These are phyloP conservation scores for Sodiomyces alkalinus DNA, from an alignment of 2,329 filamentous ascomycete genomes.

Conservation along the genomic window DNA sequence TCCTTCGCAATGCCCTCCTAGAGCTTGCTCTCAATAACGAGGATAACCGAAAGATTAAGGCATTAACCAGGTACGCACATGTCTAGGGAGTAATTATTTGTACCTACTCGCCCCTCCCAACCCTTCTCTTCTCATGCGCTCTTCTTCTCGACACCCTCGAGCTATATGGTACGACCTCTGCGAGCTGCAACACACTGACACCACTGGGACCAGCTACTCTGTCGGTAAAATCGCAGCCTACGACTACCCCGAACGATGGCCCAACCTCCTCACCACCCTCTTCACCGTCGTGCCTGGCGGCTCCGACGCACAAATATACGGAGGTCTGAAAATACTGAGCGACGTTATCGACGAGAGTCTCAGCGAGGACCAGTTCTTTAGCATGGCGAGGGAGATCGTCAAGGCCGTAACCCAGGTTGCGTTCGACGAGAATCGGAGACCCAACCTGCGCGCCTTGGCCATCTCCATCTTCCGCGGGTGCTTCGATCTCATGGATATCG, in stretches of 20 bases:
- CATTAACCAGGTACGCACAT: constrained; percentile 70
- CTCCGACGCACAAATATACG: constrained; percentile 69
- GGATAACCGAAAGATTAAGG: constrained; percentile 73
- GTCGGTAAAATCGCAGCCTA: constrained; percentile 88
- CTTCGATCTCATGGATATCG: constrained; percentile 92
- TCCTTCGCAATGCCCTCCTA: constrained; percentile 59
- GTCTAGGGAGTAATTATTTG: too few relatives aligned
- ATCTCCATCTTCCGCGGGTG: constrained; percentile 82
- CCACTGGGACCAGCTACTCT: constrained; percentile 37
- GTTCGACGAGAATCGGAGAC: constrained; percentile 57
- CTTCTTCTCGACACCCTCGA: too few relatives aligned
- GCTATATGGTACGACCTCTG: too few relatives aligned
- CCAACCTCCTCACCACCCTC: constrained; percentile 68
- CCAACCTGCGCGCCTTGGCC: constrained; percentile 66
- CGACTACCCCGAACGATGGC: constrained; percentile 93
- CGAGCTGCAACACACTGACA: too few relatives aligned
- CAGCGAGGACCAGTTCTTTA: constrained; percentile 90
- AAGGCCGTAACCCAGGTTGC: constrained; percentile 73
- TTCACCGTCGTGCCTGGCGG: constrained; percentile 64
- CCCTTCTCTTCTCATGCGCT: too few relatives aligned
- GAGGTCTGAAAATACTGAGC: constrained; percentile 71
- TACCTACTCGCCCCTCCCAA: too few relatives aligned
- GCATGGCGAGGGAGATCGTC: constrained; percentile 72
- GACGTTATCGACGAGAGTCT: constrained; percentile 90
- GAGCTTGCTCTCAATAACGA: constrained; percentile 60